Base-by-base conservation (phyloP, 352 stramenopile genomes). In the Aphanomyces astaci region DNA sequence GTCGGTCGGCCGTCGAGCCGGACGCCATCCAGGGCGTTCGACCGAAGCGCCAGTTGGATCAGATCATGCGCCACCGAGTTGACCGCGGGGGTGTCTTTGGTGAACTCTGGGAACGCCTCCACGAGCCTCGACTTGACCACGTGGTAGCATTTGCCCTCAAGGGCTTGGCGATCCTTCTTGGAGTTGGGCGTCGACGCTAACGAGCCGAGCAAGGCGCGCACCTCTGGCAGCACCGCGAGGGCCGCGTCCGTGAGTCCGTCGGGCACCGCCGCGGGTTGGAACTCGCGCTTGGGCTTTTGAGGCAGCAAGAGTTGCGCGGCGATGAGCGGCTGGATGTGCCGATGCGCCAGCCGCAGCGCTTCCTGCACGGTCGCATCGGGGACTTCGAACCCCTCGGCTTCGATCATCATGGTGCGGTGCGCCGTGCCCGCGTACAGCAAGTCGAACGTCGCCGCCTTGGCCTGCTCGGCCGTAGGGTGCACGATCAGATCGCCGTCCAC, bases 401-500 rank as follows among this genome's bases (percentile, higher is more conserved):
- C 89, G 60, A 97, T 93, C 89, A 97, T 96, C 28, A 97, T 65
- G 63, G 82, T 85, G 36, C 86, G 81, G 28, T 76, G 66, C 36
- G 84, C 79, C 33, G 80, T 96, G 27, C 77, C 89, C 15, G 88
- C 87, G 70, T 95, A 97, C 22, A 97, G 69, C 53, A 97, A 71
- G 72, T 95, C 79, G 25, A 95, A 81, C 43, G 77, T 92, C 60
- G 78, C 84, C 10, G 78, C 71, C 49, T 89, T 81, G 33, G 81
- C 82, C 70, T 95, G 85, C 25, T 75, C 72, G 4, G 76, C 75
- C 24, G 87, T 95, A 25, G 89, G 89, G 78, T 98, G 98, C n/a
- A 94, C 72, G n/a, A 98, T 79, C 28, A 98, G 76, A 56, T 94
- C 80, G 39, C 90, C 89, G 69, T 89, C 76, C 24, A 94, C 73